Conservation (phyloP, 2,329 filamentous ascomycete species). For the Rhexocercosporidium sp. region DNA sequence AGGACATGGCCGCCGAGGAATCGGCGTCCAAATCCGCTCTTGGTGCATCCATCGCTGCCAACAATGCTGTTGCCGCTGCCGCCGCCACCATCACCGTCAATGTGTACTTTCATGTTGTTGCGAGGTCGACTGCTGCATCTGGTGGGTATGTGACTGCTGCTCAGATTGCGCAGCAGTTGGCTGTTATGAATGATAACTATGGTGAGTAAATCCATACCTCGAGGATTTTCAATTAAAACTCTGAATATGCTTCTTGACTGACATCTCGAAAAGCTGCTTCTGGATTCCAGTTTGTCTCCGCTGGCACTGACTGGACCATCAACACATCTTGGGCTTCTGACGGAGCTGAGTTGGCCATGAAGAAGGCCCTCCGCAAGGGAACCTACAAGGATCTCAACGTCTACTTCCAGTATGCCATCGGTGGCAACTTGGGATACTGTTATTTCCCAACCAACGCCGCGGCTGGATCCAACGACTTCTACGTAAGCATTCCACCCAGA, state of each 20-base stretch:
- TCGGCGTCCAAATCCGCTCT: neutral
- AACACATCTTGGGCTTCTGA: slow-evolving; percentile 43
- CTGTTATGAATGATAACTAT: slow-evolving; percentile 29
- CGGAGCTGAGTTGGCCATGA: slow-evolving; percentile 49
- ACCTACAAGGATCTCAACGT: slow-evolving; percentile 42
- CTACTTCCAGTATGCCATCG: slow-evolving; percentile 38
- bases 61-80: slow-evolving; percentile 10
- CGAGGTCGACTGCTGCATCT: slow-evolving; percentile 29
- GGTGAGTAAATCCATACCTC: slow-evolving; percentile 15
- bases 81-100: slow-evolving; percentile 37
- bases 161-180: slow-evolving; percentile 36
- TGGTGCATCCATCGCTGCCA: slow-evolving; percentile 9
- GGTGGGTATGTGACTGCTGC: slow-evolving; percentile 38
- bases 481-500: slow-evolving; percentile 19
- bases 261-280: slow-evolving; percentile 22
- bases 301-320: slow-evolving; percentile 41
- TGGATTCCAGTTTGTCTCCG: slow-evolving; percentile 40
- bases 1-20: slow-evolving; percentile 25
- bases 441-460: slow-evolving; percentile 20
- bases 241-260: neutral
- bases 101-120: slow-evolving; percentile 45
- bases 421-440: slow-evolving; percentile 19
- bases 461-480: slow-evolving; percentile 37
- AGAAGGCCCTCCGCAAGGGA: slow-evolving; percentile 50
- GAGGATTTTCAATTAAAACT: neutral